Evolutionary conservation across 441 rosid genomes (phyloP).

Genomic region (Omphalea diandra): DNA sequence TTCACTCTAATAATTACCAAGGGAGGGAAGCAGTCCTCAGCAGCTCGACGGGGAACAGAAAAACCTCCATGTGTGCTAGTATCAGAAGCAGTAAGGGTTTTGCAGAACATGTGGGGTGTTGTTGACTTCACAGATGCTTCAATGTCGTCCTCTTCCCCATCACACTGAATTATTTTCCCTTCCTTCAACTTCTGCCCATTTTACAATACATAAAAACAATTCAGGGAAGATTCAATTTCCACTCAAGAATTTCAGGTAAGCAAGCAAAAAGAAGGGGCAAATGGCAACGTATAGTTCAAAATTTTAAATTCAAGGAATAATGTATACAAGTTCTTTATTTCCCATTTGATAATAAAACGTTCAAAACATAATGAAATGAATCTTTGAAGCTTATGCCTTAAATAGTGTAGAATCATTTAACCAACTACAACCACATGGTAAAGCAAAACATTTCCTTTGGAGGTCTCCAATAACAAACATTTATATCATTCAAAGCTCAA

Average conservation of each 20-base stretch:
- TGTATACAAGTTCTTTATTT: background rate
- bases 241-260: constrained; percentile 9
- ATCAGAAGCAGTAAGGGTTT: constrained; percentile 98
- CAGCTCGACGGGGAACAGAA: constrained; percentile 98
- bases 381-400: background rate
- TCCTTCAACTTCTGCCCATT: constrained; percentile 55
- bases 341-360: background rate
- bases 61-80: constrained; percentile 99
- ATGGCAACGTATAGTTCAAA: background rate
- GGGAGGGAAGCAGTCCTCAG: constrained; percentile 98
- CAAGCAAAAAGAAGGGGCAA: background rate
- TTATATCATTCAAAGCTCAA: background rate
- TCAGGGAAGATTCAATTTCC: constrained; percentile 17
- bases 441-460: background rate
- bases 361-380: constrained; percentile 2
- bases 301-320: background rate
- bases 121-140: constrained; percentile 57
- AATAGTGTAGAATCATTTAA: constrained; percentile 3
- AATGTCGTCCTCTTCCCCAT: constrained; percentile 64
- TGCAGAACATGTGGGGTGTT: constrained; percentile 95
- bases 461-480: background rate
- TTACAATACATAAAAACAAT: constrained; percentile 33
- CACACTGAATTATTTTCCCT: constrained; percentile 42
- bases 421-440: background rate
- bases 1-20: constrained; percentile 47